Percentiles rank a stretch among this genome's conserved stretches.
phyloP scores from a whole-genome alignment of 129 eudicot species.

The Oenanthe sinensis region DNA sequence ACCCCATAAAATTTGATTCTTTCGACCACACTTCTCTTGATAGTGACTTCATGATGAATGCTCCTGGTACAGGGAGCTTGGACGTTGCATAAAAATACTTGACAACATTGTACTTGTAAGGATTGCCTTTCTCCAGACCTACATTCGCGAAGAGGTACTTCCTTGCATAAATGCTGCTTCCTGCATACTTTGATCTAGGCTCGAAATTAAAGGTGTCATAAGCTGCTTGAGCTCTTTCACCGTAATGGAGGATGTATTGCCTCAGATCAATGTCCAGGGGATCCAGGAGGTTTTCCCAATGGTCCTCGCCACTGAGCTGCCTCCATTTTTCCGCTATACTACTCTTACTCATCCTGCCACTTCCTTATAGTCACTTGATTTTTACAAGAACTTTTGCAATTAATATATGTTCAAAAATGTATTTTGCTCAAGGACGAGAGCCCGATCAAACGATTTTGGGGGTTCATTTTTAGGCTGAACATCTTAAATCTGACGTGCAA shows the following conservation, averaged over 20 bases:
- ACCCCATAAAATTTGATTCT: slow-evolving; percentile 50
- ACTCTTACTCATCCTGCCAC: background rate
- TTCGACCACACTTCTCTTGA: slow-evolving; percentile 36
- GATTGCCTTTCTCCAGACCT: slow-evolving; percentile 36
- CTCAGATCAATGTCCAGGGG: slow-evolving; percentile 35
- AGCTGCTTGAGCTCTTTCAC: slow-evolving; percentile 42
- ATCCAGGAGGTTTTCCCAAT: slow-evolving; percentile 35
- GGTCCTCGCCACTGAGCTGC: slow-evolving; percentile 36
- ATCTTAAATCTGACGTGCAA: background rate
- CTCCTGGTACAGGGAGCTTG: slow-evolving; percentile 23
- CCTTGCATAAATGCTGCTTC: slow-evolving; percentile 31
- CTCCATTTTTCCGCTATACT: slow-evolving; percentile 34
- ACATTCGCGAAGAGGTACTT: slow-evolving; percentile 23
- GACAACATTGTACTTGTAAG: slow-evolving; percentile 20
- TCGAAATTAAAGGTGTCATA: slow-evolving; percentile 41
- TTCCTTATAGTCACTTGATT: background rate
- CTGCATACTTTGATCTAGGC: slow-evolving; percentile 31
- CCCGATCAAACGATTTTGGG: background rate
- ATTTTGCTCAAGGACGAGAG: background rate
- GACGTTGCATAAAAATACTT: slow-evolving; percentile 37
- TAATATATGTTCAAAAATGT: background rate
- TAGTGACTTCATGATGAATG: slow-evolving; percentile 29
- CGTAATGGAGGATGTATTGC: slow-evolving; percentile 36
- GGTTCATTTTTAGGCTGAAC: background rate
- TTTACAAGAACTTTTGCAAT: background rate